Evolutionary conservation across 495 filamentous ascomycete species (phyloP).

Genomic region (Aspergillus hancockii): DNA sequence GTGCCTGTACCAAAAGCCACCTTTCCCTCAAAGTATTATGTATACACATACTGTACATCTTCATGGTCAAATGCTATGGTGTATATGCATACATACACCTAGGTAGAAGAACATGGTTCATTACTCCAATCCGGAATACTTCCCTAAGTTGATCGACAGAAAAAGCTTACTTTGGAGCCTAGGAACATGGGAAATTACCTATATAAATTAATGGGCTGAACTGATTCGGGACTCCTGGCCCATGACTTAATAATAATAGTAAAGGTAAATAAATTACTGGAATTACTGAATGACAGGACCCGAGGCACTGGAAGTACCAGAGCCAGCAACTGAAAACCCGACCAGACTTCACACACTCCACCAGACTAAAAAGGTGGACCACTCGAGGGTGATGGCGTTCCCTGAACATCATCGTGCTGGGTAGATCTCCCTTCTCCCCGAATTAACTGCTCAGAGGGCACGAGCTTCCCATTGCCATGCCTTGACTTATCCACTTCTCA

Average conservation of each 20-base stretch:
- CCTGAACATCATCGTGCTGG: constrained; percentile 22
- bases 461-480: constrained; percentile 13
- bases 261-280: not conserved
- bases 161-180: constrained; percentile 21
- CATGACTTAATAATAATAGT: not conserved
- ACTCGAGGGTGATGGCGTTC: constrained; percentile 14
- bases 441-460: constrained; percentile 13
- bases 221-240: not conserved
- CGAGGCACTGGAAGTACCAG: constrained; percentile 29
- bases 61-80: not conserved
- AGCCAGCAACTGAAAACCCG: constrained; percentile 19
- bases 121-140: not conserved
- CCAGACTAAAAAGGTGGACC: constrained; percentile 1
- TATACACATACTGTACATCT: not conserved
- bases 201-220: constrained; percentile 5
- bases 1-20: not conserved
- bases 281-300: constrained; percentile 26
- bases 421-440: constrained; percentile 26
- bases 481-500: constrained; percentile 10
- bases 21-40: not conserved
- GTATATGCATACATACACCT: not conserved
- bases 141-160: constrained; percentile 15
- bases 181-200: constrained; percentile 8
- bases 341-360: not conserved
- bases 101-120: not conserved